Evolutionary conservation across 2,329 filamentous ascomycete species (phyloP), one percentile per base, ranked within the genome.

Genomic region (Hypoxylon sp.): DNA sequence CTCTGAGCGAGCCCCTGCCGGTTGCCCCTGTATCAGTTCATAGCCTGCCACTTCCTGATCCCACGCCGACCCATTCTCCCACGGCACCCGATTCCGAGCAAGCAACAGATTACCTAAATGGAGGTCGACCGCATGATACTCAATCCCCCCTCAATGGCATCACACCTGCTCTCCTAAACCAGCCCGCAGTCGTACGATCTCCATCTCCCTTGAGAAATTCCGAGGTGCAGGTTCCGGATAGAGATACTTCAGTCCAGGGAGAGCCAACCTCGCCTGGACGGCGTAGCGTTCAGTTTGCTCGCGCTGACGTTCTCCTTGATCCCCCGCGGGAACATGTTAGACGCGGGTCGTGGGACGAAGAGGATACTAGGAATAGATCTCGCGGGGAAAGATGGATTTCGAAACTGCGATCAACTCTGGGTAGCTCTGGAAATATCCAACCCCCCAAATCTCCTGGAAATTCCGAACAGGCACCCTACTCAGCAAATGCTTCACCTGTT

Each of bases 261-360:
- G 77, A 79, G 46, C 70, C 74, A n/a, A 59, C 70, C 37, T 80
- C 82, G 5, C 83, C 84, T 13, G 83, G 84, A 19, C 83, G 89
- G 55, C 87, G 88, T 62, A 95, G 91, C 76, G 92, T 97, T 3
- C 93, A 96, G 73, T 96, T 97, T 77, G 88, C 87, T 2, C 85
- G 88, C 31, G 82, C 86, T 13, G 84, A 88, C 54, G 79, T 81
- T 29, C 82, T 78, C 70, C 76, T 80, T 71, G 88, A 87, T 35
- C 80, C 84, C 4, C 80, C 85, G 6, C 72, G 79, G 19, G 78
- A 83, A 19, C 88, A 90, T 71, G 87, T 86, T 33, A 85, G 90
- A 65, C 86, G 91, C 47, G 86, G 88, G 35, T 93, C 92, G 3
- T 87, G 87, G 82, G 89, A 92, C 50, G 90, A 92, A 56, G 84